Conservation (phyloP, 23 red algal species). For the Chondrus crispus region DNA sequence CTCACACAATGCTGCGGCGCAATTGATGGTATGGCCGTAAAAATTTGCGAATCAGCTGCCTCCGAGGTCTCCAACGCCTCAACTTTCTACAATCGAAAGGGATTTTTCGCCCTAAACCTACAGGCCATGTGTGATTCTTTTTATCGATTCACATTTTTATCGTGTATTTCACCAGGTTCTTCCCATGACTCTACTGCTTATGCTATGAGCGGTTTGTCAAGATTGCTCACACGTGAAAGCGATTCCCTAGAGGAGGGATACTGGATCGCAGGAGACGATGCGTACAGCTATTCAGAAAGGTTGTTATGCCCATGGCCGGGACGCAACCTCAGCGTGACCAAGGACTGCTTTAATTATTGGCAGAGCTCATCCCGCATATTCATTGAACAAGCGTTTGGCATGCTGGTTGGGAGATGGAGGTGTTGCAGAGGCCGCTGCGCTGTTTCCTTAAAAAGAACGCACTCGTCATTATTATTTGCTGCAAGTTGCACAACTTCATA, state of each 20-base stretch:
- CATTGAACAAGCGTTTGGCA: background rate
- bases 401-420: background rate
- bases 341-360: background rate
- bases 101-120: background rate
- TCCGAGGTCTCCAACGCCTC: background rate
- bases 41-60: background rate
- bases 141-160: background rate
- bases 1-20: background rate
- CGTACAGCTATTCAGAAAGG: background rate
- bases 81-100: background rate
- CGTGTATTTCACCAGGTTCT: background rate
- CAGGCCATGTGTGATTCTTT: background rate
- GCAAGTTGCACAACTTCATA: background rate
- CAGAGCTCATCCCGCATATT: background rate
- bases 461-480: background rate
- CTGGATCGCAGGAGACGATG: background rate
- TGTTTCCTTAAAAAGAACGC: background rate
- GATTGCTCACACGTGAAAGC: background rate
- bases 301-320: background rate
- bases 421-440: background rate
- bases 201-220: background rate
- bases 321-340: background rate
- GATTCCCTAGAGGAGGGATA: background rate
- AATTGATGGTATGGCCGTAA: background rate
- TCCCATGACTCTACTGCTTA: background rate